Evolutionary conservation across 1,284 basidiomycete genomes (phyloP), one percentile per base, ranked within the genome.

Genomic region (Cutaneotrichosporon sp.): DNA sequence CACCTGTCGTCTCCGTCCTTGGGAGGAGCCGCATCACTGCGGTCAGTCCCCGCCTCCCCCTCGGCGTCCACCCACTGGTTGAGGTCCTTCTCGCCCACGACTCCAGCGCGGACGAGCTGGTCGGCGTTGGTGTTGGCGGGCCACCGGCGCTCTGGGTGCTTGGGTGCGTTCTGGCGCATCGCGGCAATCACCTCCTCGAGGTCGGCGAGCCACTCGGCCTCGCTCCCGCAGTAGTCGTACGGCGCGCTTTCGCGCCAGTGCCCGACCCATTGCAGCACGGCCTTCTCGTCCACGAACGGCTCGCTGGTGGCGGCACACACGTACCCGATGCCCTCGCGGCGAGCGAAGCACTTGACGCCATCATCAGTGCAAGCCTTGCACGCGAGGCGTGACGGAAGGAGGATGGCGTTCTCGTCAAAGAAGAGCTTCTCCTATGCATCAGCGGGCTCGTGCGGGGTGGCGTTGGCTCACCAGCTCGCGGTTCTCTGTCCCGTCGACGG

Each of bases 391-490:
- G 16, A 27, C 7, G 47, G 47, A 27, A 50, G 47, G 8, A 50
- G 47, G 47, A 50, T 50, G 14, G 47, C 24, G 25, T 50, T 50
- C 47, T 50, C 47, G 18, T 50, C 47, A 27, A 50, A 50, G 27
- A 50, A 50, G 25, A 50, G 47, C 47, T 50, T 50, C 25, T 50
- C 25, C 47, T 50, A 50, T 50, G 47, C 47, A 31, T 50, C 18
- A 50, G 27, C 25, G 9, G 3, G 16, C 8, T 31, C 7, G 6
- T 46, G 45, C 13, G 16, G 5, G 14, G 25, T 18, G 27, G 8
- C 13, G 47, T n/a, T 49, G n/a, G 47, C 47, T 50, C 47, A 50
- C 47, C 18, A 50, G 24, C 25, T 50, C 27, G 25, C 27, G 3
- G 25, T 50, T 50, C 47, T 50, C 47, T 14, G 25, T 16, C 16